Percentiles rank a stretch among this genome's conserved stretches.
These are phyloP conservation scores for Fusarium udum DNA, from an alignment of 2,329 filamentous ascomycete species.

Conservation along the genomic window DNA sequence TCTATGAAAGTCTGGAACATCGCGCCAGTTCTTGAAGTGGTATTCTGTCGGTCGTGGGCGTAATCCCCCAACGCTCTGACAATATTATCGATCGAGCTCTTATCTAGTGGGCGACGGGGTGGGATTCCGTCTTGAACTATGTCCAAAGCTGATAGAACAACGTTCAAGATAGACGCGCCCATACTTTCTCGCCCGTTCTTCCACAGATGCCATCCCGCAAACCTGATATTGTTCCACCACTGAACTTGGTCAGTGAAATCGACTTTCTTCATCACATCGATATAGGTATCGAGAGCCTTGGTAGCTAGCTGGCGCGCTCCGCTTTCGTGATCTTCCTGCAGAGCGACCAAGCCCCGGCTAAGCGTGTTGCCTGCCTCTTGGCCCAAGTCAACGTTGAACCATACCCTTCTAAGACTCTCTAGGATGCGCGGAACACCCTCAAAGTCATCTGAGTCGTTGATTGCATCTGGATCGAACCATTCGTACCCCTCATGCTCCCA, in stretches of 20 bases:
- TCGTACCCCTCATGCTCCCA: constrained; percentile 70
- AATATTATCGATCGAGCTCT: constrained; percentile 24
- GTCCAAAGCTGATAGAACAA: constrained; percentile 58
- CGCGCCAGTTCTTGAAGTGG: constrained; percentile 46
- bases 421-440: constrained; percentile 66
- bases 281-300: constrained; percentile 60
- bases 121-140: constrained; percentile 48
- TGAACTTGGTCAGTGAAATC: constrained; percentile 42
- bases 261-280: constrained; percentile 54
- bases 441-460: constrained; percentile 57
- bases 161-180: constrained; percentile 66
- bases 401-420: constrained; percentile 67
- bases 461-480: constrained; percentile 64
- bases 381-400: constrained; percentile 64
- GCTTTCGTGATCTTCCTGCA: constrained; percentile 67
- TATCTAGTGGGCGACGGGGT: not conserved
- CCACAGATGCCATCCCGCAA: constrained; percentile 70
- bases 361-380: constrained; percentile 56
- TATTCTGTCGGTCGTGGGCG: constrained; percentile 32
- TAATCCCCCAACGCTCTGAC: constrained; percentile 31
- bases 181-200: constrained; percentile 74
- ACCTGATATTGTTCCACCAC: constrained; percentile 66
- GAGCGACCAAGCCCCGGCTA: constrained; percentile 54
- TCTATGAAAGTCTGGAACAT: constrained; percentile 50
- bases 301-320: constrained; percentile 68